These are phyloP conservation scores for Picochlorum sp. DNA, from an alignment of 139 green algal genomes.

Conservation along the genomic window DNA sequence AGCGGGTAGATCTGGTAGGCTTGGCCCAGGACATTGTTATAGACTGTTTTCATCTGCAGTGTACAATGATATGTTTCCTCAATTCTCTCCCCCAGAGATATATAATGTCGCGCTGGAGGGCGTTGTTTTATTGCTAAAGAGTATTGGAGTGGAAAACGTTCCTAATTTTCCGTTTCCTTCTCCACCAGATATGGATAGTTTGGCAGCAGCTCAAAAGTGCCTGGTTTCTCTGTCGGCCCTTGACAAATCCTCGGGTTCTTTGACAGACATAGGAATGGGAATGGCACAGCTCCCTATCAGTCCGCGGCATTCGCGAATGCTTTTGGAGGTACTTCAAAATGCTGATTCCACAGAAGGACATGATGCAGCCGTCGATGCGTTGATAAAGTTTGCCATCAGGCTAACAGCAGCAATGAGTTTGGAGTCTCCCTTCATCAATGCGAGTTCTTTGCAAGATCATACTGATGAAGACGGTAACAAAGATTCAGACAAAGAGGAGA, in stretches of 20 bases:
- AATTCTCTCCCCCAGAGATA: slow-evolving; percentile 78
- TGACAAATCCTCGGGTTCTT: slow-evolving; percentile 15
- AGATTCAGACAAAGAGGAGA: slow-evolving; percentile 13
- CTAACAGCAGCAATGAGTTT: slow-evolving; percentile 75
- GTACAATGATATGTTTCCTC: slow-evolving; percentile 81
- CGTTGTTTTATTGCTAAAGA: slow-evolving; percentile 83
- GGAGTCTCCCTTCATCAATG: slow-evolving; percentile 76
- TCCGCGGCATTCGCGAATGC: slow-evolving; percentile 81
- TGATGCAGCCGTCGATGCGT: neutral
- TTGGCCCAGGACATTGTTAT: slow-evolving; percentile 90
- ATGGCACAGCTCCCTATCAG: slow-evolving; percentile 83
- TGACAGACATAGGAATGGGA: slow-evolving; percentile 60
- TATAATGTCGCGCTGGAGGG: slow-evolving; percentile 75
- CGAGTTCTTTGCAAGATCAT: slow-evolving; percentile 26
- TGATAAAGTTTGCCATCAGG: slow-evolving; percentile 63
- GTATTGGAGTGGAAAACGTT: slow-evolving; percentile 87
- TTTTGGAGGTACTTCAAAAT: slow-evolving; percentile 39
- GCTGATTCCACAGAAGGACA: slow-evolving; percentile 3
- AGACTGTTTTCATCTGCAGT: slow-evolving; percentile 79
- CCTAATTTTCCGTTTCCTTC: slow-evolving; percentile 90
- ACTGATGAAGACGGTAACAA: neutral
- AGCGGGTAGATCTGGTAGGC: slow-evolving; percentile 83
- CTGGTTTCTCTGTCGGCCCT: slow-evolving; percentile 62
- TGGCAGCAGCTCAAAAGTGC: slow-evolving; percentile 47
- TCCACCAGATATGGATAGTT: slow-evolving; percentile 46